Evolutionary conservation across 192 early-diverging fungal genomes (phyloP).

Genomic region (Linnemannia hyalina): DNA sequence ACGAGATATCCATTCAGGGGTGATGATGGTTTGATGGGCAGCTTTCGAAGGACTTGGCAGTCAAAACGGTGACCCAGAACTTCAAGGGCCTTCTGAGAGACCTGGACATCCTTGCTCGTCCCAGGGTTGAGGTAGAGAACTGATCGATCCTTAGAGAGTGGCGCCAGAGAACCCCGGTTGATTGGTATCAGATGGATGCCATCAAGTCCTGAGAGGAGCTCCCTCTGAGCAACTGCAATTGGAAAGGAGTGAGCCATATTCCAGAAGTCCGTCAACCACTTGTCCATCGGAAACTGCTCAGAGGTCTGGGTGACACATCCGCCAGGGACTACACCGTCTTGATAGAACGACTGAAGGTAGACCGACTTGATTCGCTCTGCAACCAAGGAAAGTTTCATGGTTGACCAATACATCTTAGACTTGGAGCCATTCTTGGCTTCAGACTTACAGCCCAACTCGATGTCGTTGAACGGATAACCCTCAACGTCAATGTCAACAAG

Average conservation of each 20-base stretch:
- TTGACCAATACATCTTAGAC: slow-evolving; percentile 9
- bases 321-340: background rate
- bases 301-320: background rate
- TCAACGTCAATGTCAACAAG: slow-evolving; percentile 13
- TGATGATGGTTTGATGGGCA: background rate
- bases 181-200: slow-evolving; percentile 19
- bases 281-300: slow-evolving; percentile 3
- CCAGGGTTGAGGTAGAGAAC: background rate
- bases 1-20: slow-evolving; percentile 12
- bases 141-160: background rate
- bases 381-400: background rate
- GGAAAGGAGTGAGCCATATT: background rate
- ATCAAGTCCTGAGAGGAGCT: background rate
- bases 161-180: background rate
- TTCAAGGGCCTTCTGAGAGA: background rate
- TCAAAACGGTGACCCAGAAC: background rate
- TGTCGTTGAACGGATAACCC: background rate
- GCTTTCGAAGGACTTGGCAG: slow-evolving; percentile 1
- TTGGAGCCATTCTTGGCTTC: background rate
- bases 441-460: background rate
- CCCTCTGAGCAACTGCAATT: background rate
- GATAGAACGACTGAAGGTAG: background rate
- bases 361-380: background rate
- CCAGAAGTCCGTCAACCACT: slow-evolving; percentile 28
- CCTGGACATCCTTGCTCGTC: background rate